Percentiles rank a stretch among this genome's conserved stretches.
phyloP scores from a whole-genome alignment of 2,329 filamentous ascomycete species.

The Xylariaceae sp. region DNA sequence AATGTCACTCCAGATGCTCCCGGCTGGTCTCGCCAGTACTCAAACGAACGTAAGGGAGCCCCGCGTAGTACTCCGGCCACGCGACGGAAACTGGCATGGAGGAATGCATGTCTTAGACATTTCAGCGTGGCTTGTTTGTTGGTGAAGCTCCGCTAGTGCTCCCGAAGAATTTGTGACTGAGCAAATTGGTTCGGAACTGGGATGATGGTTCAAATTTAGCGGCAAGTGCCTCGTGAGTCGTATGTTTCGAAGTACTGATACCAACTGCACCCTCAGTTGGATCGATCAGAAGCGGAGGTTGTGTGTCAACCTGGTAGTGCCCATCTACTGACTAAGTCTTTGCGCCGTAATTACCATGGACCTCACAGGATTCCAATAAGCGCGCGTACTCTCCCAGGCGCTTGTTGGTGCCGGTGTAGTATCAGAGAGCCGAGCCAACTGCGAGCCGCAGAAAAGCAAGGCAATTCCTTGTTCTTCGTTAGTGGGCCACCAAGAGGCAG shows the following conservation, averaged over 20 bases:
- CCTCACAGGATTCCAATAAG: constrained; percentile 19
- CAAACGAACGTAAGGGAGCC: constrained; percentile 3
- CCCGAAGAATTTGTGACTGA: neutral
- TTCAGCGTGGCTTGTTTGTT: neutral
- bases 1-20: too few relatives aligned
- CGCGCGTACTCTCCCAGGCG: constrained; percentile 16
- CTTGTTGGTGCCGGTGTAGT: constrained; percentile 15
- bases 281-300: neutral
- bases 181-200: constrained; percentile 4
- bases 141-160: too few relatives aligned
- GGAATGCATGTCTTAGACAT: constrained; percentile 25
- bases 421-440: neutral
- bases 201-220: neutral
- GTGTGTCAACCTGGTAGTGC: neutral
- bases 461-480: too few relatives aligned
- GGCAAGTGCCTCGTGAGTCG: neutral
- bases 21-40: neutral
- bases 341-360: neutral
- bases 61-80: constrained; percentile 7
- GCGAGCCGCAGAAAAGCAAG: neutral
- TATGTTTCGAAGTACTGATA: neutral
- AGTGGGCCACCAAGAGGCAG: too few relatives aligned
- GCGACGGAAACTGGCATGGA: neutral
- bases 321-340: constrained; percentile 6
- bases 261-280: neutral